Base-by-base conservation (phyloP, 768 basidiomycete species). In the Boletus fagicola region DNA sequence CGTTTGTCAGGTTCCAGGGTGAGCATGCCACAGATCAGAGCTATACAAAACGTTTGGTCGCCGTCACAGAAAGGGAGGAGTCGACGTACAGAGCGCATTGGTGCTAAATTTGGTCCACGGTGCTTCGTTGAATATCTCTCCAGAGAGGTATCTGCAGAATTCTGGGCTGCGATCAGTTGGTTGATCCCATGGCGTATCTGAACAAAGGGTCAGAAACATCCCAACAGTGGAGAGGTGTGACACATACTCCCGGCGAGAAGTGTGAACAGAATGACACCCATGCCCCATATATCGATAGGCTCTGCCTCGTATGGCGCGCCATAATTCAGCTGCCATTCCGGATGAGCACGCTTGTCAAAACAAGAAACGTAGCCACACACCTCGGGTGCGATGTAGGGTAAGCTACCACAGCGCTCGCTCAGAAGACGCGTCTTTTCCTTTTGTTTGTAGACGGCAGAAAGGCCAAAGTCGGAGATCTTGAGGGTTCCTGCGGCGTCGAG, bases 121-220 rank as follows among this genome's bases (percentile, higher is more conserved):
- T 1, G 75, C 76, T 55, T 91, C 83, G 5, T 80, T 69, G 62
- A 92, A 86, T 54, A 95, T 83, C 49, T 86, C 76, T 5, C 93
- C 92, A 0, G 80, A 79, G 2, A 88, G 66, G 69, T 90, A 99
- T 10, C 82, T 81, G n/a, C 73, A 68, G 65, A 83, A 99, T 71
- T 98, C 97, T 1, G 84, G 82, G 57, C 89, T 90, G n/a, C 77
- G 76, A 1, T 70, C 64, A 0, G 94, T 92, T 3, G 97, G 93
- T 67, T 95, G 89, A 66, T 98, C 97, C 97, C 97, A 98, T 2
- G 97, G 97, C 0, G 97, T 98, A 66, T 97, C 95, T 98, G 53
- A 36, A 26, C 6, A 58, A 40, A 11, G 15, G 20, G 44, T 62
- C 3, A 58, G 42, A 44, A 46, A 7, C 9, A 12, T 12, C 12